Evolutionary conservation across 331 rosid species (phyloP).

Genomic region (Rosa hybrid): DNA sequence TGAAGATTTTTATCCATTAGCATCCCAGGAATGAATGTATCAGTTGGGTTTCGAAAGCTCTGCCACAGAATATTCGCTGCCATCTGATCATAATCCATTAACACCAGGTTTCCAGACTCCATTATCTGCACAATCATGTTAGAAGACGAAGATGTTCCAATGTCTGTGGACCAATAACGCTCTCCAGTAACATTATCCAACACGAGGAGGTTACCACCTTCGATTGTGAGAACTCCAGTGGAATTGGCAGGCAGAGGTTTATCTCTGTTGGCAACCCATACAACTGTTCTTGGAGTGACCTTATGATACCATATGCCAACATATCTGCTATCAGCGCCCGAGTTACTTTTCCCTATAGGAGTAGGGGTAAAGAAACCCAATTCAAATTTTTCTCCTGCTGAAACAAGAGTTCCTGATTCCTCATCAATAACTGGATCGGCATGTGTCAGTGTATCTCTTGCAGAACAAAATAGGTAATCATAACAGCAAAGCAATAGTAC

Average conservation of each 20-base stretch:
- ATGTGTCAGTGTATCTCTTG: constrained; percentile 5
- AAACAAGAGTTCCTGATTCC: constrained; percentile 31
- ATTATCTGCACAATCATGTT: constrained; percentile 8
- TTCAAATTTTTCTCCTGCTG: constrained; percentile 33
- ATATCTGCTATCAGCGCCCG: constrained; percentile 11
- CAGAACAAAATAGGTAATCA: neutral
- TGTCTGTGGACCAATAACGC: neutral
- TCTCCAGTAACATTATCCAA: neutral
- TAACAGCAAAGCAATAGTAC: constrained; percentile 5
- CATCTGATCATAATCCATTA: neutral
- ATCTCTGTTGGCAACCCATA: constrained; percentile 36
- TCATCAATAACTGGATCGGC: neutral
- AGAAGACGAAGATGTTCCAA: neutral
- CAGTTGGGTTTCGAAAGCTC: constrained; percentile 30
- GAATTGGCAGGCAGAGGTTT: neutral
- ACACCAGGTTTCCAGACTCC: constrained; percentile 32
- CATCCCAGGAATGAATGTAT: constrained; percentile 38
- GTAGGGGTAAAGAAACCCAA: constrained; percentile 43
- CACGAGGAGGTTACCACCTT: neutral
- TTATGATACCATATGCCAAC: constrained; percentile 52
- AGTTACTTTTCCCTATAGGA: neutral
- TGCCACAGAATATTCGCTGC: constrained; percentile 17
- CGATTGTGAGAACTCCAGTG: neutral
- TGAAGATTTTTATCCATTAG: neutral
- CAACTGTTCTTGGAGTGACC: neutral